phyloP scores from a whole-genome alignment of 139 green algal species.

The Asterochloris sp. region DNA sequence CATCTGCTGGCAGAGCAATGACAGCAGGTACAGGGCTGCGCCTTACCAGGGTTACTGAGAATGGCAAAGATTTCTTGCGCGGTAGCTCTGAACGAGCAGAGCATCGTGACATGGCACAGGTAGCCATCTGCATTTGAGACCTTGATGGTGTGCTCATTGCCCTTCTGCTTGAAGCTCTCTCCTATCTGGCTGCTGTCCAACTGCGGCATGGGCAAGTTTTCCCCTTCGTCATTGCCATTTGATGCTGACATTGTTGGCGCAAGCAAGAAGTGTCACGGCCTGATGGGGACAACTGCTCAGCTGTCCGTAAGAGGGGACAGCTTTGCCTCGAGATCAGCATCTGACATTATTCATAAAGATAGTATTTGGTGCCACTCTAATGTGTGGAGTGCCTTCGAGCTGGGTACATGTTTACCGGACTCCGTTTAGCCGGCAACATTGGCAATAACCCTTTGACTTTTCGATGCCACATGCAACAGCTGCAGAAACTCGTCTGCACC shows the following conservation, averaged over 20 bases:
- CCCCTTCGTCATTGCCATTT: too few species aligned
- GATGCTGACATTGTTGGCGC: too few species aligned
- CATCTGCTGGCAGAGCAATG: background rate
- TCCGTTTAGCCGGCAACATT: background rate
- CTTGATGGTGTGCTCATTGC: slow-evolving; percentile 2
- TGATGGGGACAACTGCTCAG: too few species aligned
- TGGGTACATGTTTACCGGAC: too few species aligned
- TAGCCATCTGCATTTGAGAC: slow-evolving; percentile 22
- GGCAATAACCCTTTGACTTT: slow-evolving; percentile 6
- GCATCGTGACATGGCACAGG: slow-evolving; percentile 15
- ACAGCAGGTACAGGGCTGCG: too few species aligned
- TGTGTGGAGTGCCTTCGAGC: too few species aligned
- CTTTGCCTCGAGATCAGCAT: too few species aligned
- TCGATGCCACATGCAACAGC: slow-evolving; percentile 64
- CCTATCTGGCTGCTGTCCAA: background rate
- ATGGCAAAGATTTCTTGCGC: slow-evolving; percentile 11
- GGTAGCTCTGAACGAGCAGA: background rate
- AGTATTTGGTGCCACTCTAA: too few species aligned
- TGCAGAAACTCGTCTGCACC: slow-evolving; percentile 87
- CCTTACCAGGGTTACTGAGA: slow-evolving; percentile 18
- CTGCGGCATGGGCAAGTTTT: too few species aligned
- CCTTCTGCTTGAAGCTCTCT: slow-evolving; percentile 14
- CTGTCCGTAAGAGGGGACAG: too few species aligned
- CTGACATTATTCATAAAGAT: too few species aligned
- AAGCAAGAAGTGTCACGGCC: too few species aligned